A percentile compares a stretch with the other conserved stretches of the same genome.
Conservation (phyloP, 192 early-diverging fungal genomes). For the Coemansia sp. region DNA sequence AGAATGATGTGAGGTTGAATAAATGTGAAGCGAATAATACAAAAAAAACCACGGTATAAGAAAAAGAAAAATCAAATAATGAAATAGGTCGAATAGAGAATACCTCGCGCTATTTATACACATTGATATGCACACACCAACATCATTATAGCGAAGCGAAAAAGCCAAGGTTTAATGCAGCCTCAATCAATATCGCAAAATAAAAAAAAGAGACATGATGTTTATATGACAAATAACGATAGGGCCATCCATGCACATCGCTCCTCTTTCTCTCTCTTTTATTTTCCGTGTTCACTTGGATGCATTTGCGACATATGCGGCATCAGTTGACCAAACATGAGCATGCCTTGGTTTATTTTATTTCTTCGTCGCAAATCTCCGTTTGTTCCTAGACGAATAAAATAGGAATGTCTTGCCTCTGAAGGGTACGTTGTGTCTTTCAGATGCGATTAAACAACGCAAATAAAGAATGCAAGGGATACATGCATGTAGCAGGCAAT, state of each 20-base stretch:
- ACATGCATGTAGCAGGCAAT: background rate
- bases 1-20: no score
- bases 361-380: no score
- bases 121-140: no score
- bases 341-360: background rate
- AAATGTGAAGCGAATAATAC: no score
- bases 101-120: no score
- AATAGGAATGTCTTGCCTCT: no score
- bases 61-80: no score
- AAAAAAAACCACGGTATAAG: no score
- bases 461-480: background rate
- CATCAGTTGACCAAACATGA: slow-evolving; percentile 1
- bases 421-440: background rate
- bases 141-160: background rate
- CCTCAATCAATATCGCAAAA: background rate
- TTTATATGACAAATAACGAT: background rate
- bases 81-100: no score
- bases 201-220: background rate
- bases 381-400: no score
- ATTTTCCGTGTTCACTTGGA: background rate
- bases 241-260: background rate
- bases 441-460: background rate
- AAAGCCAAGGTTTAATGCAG: background rate
- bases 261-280: background rate
- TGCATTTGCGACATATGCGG: background rate